A percentile compares a stretch with the other conserved stretches of the same genome.
phyloP scores from a whole-genome alignment of 495 filamentous ascomycete genomes.

The Bacidia gigantensis region DNA sequence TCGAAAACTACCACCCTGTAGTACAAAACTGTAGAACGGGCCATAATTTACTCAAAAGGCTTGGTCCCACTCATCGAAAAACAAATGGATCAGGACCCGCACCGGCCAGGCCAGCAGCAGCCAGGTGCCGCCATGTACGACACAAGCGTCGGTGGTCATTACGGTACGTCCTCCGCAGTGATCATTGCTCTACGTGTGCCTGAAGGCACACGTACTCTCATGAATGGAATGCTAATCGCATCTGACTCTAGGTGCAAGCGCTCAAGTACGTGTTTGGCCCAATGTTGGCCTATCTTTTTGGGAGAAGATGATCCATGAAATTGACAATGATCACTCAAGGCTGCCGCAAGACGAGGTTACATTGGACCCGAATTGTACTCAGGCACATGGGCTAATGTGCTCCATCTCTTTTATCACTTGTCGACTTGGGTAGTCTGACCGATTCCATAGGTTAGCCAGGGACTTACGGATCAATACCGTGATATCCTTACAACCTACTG shows the following conservation, averaged over 20 bases:
- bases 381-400: constrained; percentile 89
- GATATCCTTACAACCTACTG: constrained; percentile 97
- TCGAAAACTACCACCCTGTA: background rate
- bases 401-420: constrained; percentile 9
- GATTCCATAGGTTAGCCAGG: constrained; percentile 72
- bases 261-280: constrained; percentile 44
- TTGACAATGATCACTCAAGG: constrained; percentile 1
- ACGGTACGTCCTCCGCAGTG: constrained; percentile 46
- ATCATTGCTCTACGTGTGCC: no score
- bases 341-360: constrained; percentile 23
- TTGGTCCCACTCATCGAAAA: no score
- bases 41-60: no score
- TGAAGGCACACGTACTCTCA: no score
- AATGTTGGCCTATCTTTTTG: background rate
- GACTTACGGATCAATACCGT: constrained; percentile 80
- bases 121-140: constrained; percentile 60
- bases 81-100: constrained; percentile 43
- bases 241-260: constrained; percentile 55
- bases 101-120: constrained; percentile 39
- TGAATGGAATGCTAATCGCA: background rate
- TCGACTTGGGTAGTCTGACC: constrained; percentile 7
- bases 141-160: constrained; percentile 69
- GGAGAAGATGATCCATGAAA: background rate
- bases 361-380: constrained; percentile 74
- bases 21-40: no score